phyloP scores from a whole-genome alignment of 495 filamentous ascomycete genomes.

The Cudoniella acicularis region DNA sequence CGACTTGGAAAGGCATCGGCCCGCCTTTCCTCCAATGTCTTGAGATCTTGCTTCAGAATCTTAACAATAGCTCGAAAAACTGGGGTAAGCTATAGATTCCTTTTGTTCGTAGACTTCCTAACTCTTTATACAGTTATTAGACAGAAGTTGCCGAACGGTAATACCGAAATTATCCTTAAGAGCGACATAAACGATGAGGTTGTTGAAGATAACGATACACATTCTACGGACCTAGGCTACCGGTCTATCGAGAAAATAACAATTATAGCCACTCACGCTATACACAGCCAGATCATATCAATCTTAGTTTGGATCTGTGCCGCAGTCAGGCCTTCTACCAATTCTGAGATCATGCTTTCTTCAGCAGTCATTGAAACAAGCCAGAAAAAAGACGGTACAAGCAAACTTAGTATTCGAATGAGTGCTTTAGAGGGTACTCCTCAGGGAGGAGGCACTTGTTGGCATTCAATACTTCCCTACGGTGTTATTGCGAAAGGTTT shows the following conservation, averaged over 20 bases:
- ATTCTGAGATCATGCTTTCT: neutral
- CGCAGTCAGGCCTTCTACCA: neutral
- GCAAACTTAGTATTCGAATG: neutral
- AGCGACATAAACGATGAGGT: no score
- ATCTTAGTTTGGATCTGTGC: constrained; percentile 9
- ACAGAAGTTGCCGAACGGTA: no score
- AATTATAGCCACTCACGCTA: neutral
- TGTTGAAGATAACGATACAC: no score
- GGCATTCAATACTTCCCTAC: constrained; percentile 3
- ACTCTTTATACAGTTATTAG: no score
- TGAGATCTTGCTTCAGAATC: neutral
- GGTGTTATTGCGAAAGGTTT: constrained; percentile 6
- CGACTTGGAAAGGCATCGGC: neutral
- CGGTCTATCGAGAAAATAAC: neutral
- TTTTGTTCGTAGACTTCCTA: no score
- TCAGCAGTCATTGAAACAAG: neutral
- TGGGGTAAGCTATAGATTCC: neutral
- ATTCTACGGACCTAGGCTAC: neutral
- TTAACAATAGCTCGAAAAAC: neutral
- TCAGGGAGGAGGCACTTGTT: neutral
- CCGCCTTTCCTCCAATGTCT: neutral
- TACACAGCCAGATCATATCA: neutral
- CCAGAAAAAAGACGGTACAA: neutral
- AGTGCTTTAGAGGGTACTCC: neutral
- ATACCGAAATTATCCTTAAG: no score